Conservation (phyloP, 805 yeast genomes). For the Lipomyces kockii region DNA sequence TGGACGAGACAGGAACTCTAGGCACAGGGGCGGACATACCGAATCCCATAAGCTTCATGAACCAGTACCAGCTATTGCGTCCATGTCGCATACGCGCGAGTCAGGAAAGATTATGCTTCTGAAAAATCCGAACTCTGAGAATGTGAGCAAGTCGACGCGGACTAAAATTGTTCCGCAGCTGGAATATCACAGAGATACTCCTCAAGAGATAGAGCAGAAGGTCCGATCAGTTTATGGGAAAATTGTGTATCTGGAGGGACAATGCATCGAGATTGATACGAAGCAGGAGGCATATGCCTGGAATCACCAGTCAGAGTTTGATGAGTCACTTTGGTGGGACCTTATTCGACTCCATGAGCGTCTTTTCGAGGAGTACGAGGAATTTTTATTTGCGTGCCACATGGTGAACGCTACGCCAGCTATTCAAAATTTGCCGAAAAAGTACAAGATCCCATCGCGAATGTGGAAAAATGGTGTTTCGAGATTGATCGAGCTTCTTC, state of each 20-base stretch:
- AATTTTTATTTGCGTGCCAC: conserved; percentile 26
- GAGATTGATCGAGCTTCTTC: conserved; percentile 17
- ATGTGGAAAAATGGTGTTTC: conserved; percentile 31
- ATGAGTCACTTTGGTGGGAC: conserved; percentile 22
- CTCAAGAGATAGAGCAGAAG: conserved; percentile 21
- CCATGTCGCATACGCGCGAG: conserved; percentile 13
- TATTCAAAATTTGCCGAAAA: conserved; percentile 24
- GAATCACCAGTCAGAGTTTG: neutral
- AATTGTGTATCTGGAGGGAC: conserved; percentile 20
- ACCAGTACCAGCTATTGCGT: neutral
- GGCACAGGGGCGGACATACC: neutral
- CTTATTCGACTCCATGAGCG: conserved; percentile 18
- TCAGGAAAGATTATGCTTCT: conserved; percentile 28
- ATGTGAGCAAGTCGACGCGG: neutral
- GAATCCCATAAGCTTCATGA: neutral
- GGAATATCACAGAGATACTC: conserved; percentile 16
- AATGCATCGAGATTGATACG: conserved; percentile 12
- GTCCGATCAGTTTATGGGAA: conserved; percentile 15
- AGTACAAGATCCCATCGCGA: conserved; percentile 26
- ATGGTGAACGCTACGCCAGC: conserved; percentile 17
- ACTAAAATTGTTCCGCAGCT: conserved; percentile 13
- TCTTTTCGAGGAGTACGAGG: conserved; percentile 31
- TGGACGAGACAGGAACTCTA: neutral
- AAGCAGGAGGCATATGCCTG: neutral
- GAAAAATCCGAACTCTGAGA: conserved; percentile 24